A percentile compares a stretch with the other conserved stretches of the same genome.
Conservation (phyloP, 2,329 filamentous ascomycete genomes). For the Alternaria alternata region DNA sequence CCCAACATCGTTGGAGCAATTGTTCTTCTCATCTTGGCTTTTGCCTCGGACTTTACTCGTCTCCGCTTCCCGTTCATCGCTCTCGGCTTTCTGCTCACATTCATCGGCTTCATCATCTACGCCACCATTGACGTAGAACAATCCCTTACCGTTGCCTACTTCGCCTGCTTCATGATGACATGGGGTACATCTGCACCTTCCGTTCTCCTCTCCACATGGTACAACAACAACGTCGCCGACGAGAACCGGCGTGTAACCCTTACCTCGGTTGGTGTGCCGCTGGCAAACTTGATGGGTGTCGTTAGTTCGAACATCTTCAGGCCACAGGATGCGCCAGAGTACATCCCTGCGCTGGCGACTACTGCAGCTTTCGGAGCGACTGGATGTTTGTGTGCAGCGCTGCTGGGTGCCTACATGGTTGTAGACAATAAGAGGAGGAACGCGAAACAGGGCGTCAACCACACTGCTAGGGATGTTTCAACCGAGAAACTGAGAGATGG, state of each 20-base stretch:
- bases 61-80: constrained; percentile 78
- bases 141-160: constrained; percentile 74
- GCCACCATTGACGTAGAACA: constrained; percentile 70
- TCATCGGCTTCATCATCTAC: constrained; percentile 81
- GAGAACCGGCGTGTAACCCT: constrained; percentile 75
- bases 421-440: constrained; percentile 71
- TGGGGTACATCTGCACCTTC: constrained; percentile 80
- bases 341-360: constrained; percentile 70
- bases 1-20: constrained; percentile 78
- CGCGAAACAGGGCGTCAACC: constrained; percentile 61
- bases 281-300: constrained; percentile 80
- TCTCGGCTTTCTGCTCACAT: constrained; percentile 76
- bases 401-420: constrained; percentile 70
- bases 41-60: constrained; percentile 71
- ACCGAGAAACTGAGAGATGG: constrained; percentile 57
- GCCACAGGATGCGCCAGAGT: constrained; percentile 69
- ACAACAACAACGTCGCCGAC: constrained; percentile 84
- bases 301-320: constrained; percentile 74
- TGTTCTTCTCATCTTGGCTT: constrained; percentile 76
- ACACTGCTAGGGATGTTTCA: constrained; percentile 61
- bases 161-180: constrained; percentile 82
- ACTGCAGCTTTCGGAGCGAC: constrained; percentile 70
- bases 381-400: constrained; percentile 63
- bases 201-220: constrained; percentile 73
- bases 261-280: constrained; percentile 75